Percentiles rank a stretch among this genome's conserved stretches.
Evolutionary conservation across 2,329 filamentous ascomycete species (phyloP).

Genomic region (Pseudocercospora eumusae): DNA sequence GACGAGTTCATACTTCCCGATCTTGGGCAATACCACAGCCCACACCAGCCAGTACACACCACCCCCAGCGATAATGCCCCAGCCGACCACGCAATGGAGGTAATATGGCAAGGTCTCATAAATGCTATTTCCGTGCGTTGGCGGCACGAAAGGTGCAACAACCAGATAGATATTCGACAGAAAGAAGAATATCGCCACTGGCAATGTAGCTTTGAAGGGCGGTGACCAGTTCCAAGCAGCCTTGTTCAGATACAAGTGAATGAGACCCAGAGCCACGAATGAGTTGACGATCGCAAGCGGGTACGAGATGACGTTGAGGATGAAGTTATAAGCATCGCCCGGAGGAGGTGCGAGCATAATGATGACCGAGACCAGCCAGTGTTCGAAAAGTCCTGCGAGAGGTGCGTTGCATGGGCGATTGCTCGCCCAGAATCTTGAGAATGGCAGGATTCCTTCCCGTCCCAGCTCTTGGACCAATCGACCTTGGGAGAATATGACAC

Average conservation of each 20-base stretch:
- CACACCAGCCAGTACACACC: constrained; percentile 56
- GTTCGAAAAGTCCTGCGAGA: constrained; percentile 34
- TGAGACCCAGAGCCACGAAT: constrained; percentile 53
- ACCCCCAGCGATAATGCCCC: constrained; percentile 53
- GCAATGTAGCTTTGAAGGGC: constrained; percentile 53
- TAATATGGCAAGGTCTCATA: constrained; percentile 57
- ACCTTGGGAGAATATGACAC: constrained; percentile 59
- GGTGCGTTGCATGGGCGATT: constrained; percentile 53
- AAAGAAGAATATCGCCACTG: constrained; percentile 55
- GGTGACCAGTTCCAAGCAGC: constrained; percentile 52
- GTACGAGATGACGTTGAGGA: constrained; percentile 59
- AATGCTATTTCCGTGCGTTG: constrained; percentile 51
- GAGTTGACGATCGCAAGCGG: constrained; percentile 60
- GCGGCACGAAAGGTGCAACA: constrained; percentile 55
- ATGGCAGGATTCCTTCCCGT: constrained; percentile 59
- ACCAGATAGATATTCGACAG: constrained; percentile 56
- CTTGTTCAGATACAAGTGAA: constrained; percentile 49
- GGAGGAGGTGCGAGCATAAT: constrained; percentile 68
- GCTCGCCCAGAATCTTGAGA: constrained; percentile 54
- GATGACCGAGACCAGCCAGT: constrained; percentile 56
- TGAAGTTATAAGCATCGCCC: constrained; percentile 66
- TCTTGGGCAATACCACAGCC: constrained; percentile 51
- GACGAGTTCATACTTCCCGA: constrained; percentile 44
- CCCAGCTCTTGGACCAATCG: constrained; percentile 63
- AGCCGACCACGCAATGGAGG: constrained; percentile 56